Base-by-base conservation (phyloP, 495 filamentous ascomycete species). In the Aspergillus kassunensis region DNA sequence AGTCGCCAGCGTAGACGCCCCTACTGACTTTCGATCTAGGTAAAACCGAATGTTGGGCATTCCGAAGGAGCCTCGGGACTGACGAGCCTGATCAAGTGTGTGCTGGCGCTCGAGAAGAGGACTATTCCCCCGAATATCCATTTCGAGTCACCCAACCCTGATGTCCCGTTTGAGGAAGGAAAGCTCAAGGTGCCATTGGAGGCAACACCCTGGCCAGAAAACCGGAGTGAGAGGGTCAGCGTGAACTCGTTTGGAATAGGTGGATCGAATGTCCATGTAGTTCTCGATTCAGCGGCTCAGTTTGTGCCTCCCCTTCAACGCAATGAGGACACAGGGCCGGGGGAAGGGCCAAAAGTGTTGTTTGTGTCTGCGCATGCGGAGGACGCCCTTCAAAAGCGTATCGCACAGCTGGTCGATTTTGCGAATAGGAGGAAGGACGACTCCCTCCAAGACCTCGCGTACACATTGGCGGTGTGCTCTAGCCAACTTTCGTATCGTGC, bases 1-100 rank as follows among this genome's bases (percentile, higher is more conserved):
- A 44, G 2, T n/a, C 8, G 2, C 13, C 6, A 25, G 21, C 16
- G 2, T 19, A 45, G 1, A 9, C n/a, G 13, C 6, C 15, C 20
- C 15, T 21, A 2, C 31, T 24, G 6, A 18, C 34, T 29, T 15
- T 45, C 16, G 6, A 11, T n/a, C 23, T 13, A 56, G 47, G 54
- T 56, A 2, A 74, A 74, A 58, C 54, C 67, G 2, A 74, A 74
- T 24, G 19, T 73, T 1, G 72, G 71, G 12, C 72, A 76, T 52
- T 44, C 59, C 0, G 72, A 74, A 44, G 71, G 62, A 0, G 68
- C 71, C 10, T 61, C 63, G 5, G 72, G 67, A 1, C 40, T 74
- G 1, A 62, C 60, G 2, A 60, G 61, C 19, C 7, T 76, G 6
- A 69, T 76, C 25, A 74, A 76, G 36, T 44, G 50, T 6, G 51